Evolutionary conservation across 345 rosid species (phyloP).

Genomic region (Eucalyptus erythrocorys): DNA sequence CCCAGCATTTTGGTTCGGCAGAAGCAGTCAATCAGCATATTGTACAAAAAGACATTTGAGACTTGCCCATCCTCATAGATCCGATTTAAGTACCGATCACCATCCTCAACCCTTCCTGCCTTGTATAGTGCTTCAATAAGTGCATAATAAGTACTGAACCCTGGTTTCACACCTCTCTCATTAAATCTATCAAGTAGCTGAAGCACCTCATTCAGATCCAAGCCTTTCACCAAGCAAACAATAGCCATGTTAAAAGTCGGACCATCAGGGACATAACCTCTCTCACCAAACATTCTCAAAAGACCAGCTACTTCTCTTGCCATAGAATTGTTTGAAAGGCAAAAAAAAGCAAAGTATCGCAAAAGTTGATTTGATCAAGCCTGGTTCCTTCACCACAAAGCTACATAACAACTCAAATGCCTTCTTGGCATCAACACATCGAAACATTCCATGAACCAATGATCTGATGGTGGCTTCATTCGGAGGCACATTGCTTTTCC

Average conservation of each 20-base stretch:
- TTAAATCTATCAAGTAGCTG: slow-evolving; percentile 38
- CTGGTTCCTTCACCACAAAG: slow-evolving; percentile 40
- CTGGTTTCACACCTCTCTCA: slow-evolving; percentile 45
- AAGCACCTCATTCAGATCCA: slow-evolving; percentile 49
- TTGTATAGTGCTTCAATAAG: slow-evolving; percentile 51
- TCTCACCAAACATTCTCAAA: slow-evolving; percentile 28
- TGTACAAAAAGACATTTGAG: slow-evolving; percentile 46
- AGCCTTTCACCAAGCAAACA: slow-evolving; percentile 49
- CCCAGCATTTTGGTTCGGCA: slow-evolving; percentile 52
- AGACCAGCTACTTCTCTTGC: slow-evolving; percentile 57
- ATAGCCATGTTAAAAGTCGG: slow-evolving; percentile 44
- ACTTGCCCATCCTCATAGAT: slow-evolving; percentile 38
- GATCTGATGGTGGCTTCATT: slow-evolving; percentile 79
- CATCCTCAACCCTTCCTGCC: slow-evolving; percentile 29
- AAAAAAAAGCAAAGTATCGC: slow-evolving; percentile 44
- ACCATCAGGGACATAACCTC: slow-evolving; percentile 48
- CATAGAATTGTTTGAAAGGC: slow-evolving; percentile 57
- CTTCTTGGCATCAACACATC: slow-evolving; percentile 22
- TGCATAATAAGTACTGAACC: slow-evolving; percentile 39
- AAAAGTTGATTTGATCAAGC: slow-evolving; percentile 39
- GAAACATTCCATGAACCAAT: slow-evolving; percentile 72
- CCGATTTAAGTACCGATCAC: slow-evolving; percentile 33
- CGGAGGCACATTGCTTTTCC: slow-evolving; percentile 35
- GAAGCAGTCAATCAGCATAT: slow-evolving; percentile 67
- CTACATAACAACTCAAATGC: slow-evolving; percentile 42